Percentiles rank a stretch among this genome's conserved stretches.
These are phyloP conservation scores for Stagonosporopsis vannaccii DNA, from an alignment of 2,329 filamentous ascomycete genomes.

Conservation along the genomic window DNA sequence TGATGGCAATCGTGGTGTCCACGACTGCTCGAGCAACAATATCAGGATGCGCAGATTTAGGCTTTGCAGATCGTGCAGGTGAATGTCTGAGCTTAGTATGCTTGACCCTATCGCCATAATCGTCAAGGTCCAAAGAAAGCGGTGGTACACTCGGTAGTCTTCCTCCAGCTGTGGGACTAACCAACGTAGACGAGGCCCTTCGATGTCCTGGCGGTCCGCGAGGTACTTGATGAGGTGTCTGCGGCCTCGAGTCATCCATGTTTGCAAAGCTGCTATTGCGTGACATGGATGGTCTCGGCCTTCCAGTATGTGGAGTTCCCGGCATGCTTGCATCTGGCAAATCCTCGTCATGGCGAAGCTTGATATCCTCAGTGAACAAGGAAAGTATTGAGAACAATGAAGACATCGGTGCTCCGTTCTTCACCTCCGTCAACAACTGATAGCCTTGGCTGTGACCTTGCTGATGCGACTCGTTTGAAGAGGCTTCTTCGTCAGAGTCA, in stretches of 20 bases:
- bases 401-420: conserved; percentile 98
- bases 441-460: conserved; percentile 79
- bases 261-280: conserved; percentile 42
- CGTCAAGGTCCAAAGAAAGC: conserved; percentile 69
- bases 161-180: conserved; percentile 47
- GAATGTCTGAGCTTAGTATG: conserved; percentile 29
- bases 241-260: conserved; percentile 40
- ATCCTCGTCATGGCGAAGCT: conserved; percentile 72
- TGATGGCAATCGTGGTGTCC: conserved; percentile 97
- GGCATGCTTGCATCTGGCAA: conserved; percentile 51
- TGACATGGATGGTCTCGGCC: conserved; percentile 29
- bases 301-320: conserved; percentile 33
- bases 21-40: conserved; percentile 95
- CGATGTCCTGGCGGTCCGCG: conserved; percentile 32
- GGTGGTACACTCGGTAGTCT: conserved; percentile 70
- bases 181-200: conserved; percentile 38
- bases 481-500: conserved; percentile 53
- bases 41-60: conserved; percentile 89
- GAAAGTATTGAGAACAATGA: conserved; percentile 97
- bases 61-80: conserved; percentile 46
- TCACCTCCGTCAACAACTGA: conserved; percentile 94
- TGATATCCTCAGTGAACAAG: conserved; percentile 93
- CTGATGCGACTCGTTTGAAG: conserved; percentile 65
- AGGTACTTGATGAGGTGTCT: conserved; percentile 36
- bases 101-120: conserved; percentile 30